Base-by-base conservation (phyloP, 805 yeast species). In the Wickerhamomyces ciferrii region DNA sequence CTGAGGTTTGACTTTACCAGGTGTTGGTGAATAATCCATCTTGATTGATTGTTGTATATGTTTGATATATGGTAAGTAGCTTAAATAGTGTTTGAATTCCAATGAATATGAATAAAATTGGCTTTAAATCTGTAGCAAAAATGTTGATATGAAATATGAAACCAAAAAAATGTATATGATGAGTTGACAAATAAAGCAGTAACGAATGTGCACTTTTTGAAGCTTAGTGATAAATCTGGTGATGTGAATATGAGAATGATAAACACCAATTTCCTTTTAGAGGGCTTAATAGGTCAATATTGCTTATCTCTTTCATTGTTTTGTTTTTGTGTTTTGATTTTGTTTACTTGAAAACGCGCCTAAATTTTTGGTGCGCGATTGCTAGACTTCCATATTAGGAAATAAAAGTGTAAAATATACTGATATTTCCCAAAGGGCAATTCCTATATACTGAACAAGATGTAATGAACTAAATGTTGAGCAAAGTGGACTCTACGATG, bases 1-100 rank as follows among this genome's bases (percentile, higher is more conserved):
- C 42, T 54, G 55, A 6, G 55, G 47, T 38, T 54, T 53, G 17
- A 51, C 51, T 35, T 51, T 49, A 7, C 52, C 42, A 20, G 62
- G 62, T 1, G 62, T 52, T 3, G 62, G 62, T 9, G 62, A 49
- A 43, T 58, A 58, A 39, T 58, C 61, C 62, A 58, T 58, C 14
- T 18, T 19, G 19, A 7, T 23, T 14, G 27, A 13, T 17, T 39
- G 41, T 24, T 39, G 27, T 24, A 11, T 15, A 21, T 14, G 20
- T 10, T n/a, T n/a, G n/a, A n/a, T n/a, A n/a, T n/a, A n/a, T n/a
- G n/a, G n/a, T n/a, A n/a, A n/a, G n/a, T n/a, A n/a, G n/a, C n/a
- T n/a, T n/a, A n/a, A n/a, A n/a, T n/a, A n/a, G n/a, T n/a, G n/a
- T n/a, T n/a, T n/a, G n/a, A n/a, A n/a, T n/a, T n/a, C n/a, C n/a